These are phyloP conservation scores for Coniochaeta hoffmannii DNA, from an alignment of 2,329 filamentous ascomycete genomes.

Conservation along the genomic window DNA sequence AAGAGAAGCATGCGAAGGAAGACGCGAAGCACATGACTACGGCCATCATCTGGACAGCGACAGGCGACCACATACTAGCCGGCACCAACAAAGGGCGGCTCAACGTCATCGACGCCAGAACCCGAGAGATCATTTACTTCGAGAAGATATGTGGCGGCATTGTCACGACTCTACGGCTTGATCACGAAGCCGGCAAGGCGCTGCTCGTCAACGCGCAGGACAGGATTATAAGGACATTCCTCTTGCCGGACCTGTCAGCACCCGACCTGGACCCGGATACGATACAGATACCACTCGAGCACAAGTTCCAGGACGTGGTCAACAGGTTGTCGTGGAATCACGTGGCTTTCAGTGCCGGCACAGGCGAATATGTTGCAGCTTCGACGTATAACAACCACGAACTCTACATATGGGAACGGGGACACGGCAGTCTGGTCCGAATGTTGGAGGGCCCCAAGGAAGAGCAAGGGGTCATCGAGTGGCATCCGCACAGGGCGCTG, in stretches of 20 bases:
- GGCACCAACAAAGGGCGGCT: conserved; percentile 95
- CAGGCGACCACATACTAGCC: conserved; percentile 81
- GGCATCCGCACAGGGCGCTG: conserved; percentile 84
- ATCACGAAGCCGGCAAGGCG: conserved; percentile 81
- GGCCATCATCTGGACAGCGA: conserved; percentile 78
- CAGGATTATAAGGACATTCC: conserved; percentile 87
- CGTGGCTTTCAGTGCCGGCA: conserved; percentile 88
- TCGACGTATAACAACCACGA: conserved; percentile 98
- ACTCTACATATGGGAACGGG: conserved; percentile 96
- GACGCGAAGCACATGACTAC: conserved; percentile 95
- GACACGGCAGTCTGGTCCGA: conserved; percentile 87
- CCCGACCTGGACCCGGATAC: conserved; percentile 72
- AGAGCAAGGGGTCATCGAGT: conserved; percentile 93
- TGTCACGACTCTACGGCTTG: conserved; percentile 78
- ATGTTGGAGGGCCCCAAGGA: conserved; percentile 96
- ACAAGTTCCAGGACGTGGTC: conserved; percentile 97
- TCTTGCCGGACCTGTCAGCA: conserved; percentile 69
- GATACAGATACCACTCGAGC: conserved; percentile 84
- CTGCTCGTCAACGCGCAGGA: conserved; percentile 90
- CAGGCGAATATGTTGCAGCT: conserved; percentile 91
- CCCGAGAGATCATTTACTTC: conserved; percentile 78
- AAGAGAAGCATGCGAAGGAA: conserved; percentile 81
- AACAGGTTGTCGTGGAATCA: conserved; percentile 96
- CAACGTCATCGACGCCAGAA: conserved; percentile 84
- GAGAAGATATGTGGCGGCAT: conserved; percentile 82